Evolutionary conservation across 164 flowering plant genomes (phyloP), one percentile per base, ranked within the genome.

Genomic region (Litsea cubeba): DNA sequence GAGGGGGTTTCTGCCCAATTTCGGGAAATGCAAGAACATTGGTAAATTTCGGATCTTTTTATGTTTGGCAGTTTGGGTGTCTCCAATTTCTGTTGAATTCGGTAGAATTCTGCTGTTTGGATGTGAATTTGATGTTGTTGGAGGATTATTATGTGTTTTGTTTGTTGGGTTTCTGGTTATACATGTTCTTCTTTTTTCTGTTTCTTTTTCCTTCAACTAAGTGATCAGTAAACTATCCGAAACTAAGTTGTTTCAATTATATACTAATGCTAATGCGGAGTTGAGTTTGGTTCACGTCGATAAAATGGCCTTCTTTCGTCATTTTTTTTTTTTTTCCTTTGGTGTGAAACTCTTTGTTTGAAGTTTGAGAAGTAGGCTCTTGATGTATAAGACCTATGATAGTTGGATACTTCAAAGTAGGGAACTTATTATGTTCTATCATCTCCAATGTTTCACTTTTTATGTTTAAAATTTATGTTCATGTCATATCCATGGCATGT

Each of bases 11-110:
- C 80, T 95, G 79, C 89, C 93, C 77, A 87, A 75, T 85, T 95
- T 95, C 70, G 99, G 97, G 35, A 95, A 88, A 80, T 93, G 82
- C 85, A 81, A 93, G 70, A 88, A 83, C 67, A 86, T 93, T 70
- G 97, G 99, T 95, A 83, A 18, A 18, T 46, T 40, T 20, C 15
- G 1, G 51, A 2, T 35, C 46, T 20, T 30, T 67, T 17, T 0
- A 1, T 67, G 24, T 25, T 64, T 30, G 32, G 5, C 32, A 3
- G 32, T 30, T 30, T 64, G 26, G 67, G 67, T 64, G 28, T 25
- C 11, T 58, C 22, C 4, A 23, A 64, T 23, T 23, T 23, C 26
- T 12, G 17, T 25, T 64, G 67, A 11, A 64, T 20, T 23, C 22
- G 67, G 24, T 64, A 1, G 35, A 24, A 11, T 64, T 23, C 12